phyloP scores from a whole-genome alignment of 495 filamentous ascomycete species.

The Talaromyces nanjingensis region DNA sequence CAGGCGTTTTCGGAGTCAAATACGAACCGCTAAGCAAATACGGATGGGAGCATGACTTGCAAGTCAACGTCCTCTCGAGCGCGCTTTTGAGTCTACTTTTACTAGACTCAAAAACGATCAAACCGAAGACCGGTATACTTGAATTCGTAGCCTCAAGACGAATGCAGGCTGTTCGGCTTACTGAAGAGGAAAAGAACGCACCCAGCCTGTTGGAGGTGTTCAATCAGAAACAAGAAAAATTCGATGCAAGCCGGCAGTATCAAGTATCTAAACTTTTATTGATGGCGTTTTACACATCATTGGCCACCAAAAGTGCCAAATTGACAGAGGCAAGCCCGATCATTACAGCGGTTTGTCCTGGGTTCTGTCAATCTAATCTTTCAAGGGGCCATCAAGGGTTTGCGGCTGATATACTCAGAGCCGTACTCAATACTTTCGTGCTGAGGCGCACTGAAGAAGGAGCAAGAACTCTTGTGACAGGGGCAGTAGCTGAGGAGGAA shows the following conservation, averaged over 20 bases:
- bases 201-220: background rate
- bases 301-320: background rate
- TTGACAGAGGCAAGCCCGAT: conserved; percentile 4
- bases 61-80: conserved; percentile 44
- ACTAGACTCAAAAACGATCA: conserved; percentile 18
- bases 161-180: conserved; percentile 5
- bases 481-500: conserved; percentile 17
- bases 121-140: background rate
- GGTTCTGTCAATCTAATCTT: conserved; percentile 11
- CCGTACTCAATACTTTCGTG: conserved; percentile 10
- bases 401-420: background rate
- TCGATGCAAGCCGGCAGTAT: conserved; percentile 9
- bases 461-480: conserved; percentile 22
- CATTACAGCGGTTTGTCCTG: conserved; percentile 12
- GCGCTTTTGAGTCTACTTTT: conserved; percentile 33
- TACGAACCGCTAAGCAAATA: conserved; percentile 28
- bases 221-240: conserved; percentile 3
- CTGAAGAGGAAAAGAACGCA: background rate
- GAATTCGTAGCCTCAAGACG: conserved; percentile 4
- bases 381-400: conserved; percentile 3
- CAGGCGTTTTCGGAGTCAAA: conserved; percentile 11
- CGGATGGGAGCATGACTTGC: conserved; percentile 18
- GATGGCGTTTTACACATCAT: conserved; percentile 10
- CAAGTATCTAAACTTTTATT: conserved; percentile 15
- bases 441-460: conserved; percentile 21